Percentiles rank a stretch among this genome's conserved stretches.
phyloP scores from a whole-genome alignment of 2,329 filamentous ascomycete genomes.

The Trichoderma cornu-damae region DNA sequence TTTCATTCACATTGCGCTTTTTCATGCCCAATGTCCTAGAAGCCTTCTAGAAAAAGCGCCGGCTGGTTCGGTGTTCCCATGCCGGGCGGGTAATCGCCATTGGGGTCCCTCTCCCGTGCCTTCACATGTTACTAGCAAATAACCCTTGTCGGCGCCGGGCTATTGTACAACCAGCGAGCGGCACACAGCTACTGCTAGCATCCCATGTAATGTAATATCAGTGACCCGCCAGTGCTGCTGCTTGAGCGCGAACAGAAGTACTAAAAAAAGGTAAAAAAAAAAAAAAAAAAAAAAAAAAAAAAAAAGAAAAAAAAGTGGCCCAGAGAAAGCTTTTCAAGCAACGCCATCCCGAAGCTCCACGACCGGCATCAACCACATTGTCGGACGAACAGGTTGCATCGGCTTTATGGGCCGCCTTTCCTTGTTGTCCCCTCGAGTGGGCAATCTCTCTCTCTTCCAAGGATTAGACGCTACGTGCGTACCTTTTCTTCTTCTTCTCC shows the following conservation, averaged over 20 bases:
- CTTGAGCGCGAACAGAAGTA: neutral
- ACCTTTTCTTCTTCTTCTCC: too few species aligned
- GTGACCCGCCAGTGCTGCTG: neutral
- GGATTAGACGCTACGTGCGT: slow-evolving; percentile 10
- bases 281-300: neutral
- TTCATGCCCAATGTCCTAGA: slow-evolving; percentile 11
- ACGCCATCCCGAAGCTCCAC: slow-evolving; percentile 5
- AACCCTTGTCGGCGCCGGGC: neutral
- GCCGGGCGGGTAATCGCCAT: neutral
- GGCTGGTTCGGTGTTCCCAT: neutral
- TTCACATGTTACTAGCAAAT: neutral
- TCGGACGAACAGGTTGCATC: slow-evolving; percentile 4
- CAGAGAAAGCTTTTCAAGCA: neutral
- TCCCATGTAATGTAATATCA: neutral
- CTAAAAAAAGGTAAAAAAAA: neutral
- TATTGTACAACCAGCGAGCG: neutral
- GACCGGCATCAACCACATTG: slow-evolving; percentile 10
- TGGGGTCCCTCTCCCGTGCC: neutral
- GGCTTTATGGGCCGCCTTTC: slow-evolving; percentile 10
- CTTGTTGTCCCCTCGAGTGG: neutral
- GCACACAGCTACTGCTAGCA: neutral
- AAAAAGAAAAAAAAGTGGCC: neutral
- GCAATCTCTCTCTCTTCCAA: neutral
- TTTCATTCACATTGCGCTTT: slow-evolving; percentile 11
- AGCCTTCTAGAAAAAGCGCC: slow-evolving; percentile 11